Base-by-base conservation (phyloP, 2,329 filamentous ascomycete genomes). In the Talaromyces sp. region DNA sequence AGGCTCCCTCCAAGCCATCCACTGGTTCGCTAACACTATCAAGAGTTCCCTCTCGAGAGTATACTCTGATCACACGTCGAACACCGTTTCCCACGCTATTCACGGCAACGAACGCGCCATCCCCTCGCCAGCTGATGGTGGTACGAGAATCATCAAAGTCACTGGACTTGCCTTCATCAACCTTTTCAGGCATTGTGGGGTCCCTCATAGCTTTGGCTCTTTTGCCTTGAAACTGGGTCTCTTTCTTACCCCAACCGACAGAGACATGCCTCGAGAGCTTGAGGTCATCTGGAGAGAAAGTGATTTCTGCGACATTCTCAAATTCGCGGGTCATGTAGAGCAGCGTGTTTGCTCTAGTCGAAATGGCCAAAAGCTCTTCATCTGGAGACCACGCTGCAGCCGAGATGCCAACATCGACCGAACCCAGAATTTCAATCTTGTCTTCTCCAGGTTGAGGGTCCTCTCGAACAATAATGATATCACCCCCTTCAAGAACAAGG, bases 211-310 rank as follows among this genome's bases (percentile, higher is more conserved):
- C 93, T 79, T 87, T 89, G 65, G 93, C 94, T 67, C 93, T 88
- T 72, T 91, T 92, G 60, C 95, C 95, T 74, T 97, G 91, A 76
- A 99, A 99, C 76, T 99, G 95, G 0, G 95, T 99, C 79, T 99
- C 95, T 75, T 91, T 92, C 82, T 98, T 98, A 66, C 95, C 95
- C 95, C 95, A 99, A 59, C 95, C 95, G 24, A 99, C 94, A 22
- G 93, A 96, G 65, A 97, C 95, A 81, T 97, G 93, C 76, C 90
- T 95, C 31, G 90, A 98, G n/a, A 88, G 87, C 71, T 90, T 90
- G 68, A 96, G 85, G 77, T 96, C 94, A 52, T 93, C 91, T 0
- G 82, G 75, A 0, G 85, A 87, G 76, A 98, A 87, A 39, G 83
- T 81, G 61, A 91, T 84, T 76, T 93, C 90, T 39, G 90, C 87